A percentile compares a stretch with the other conserved stretches of the same genome.
Evolutionary conservation across 2,329 filamentous ascomycete genomes (phyloP).

Genomic region (Fusarium nygamai): DNA sequence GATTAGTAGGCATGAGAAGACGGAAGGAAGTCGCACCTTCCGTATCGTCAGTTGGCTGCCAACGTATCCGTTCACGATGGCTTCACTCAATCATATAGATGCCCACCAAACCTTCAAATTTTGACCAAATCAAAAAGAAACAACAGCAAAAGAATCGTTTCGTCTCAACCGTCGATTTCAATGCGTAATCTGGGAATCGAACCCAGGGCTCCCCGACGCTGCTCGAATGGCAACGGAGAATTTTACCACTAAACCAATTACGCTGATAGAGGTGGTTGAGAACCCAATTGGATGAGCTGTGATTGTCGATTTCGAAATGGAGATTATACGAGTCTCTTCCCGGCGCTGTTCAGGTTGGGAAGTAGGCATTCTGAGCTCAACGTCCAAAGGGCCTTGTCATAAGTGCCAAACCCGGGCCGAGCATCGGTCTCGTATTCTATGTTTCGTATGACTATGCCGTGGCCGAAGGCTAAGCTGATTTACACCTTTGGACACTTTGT

Average conservation of each 20-base stretch:
- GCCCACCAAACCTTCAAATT: too few relatives aligned
- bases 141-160: background rate
- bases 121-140: background rate
- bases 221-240: slow-evolving; percentile 15
- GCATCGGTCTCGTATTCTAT: background rate
- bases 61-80: background rate
- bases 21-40: background rate
- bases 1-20: accelerated
- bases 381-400: too few relatives aligned
- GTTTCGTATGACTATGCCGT: background rate
- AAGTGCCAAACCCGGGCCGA: background rate
- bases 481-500: background rate
- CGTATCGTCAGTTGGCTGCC: accelerated
- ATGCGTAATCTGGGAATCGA: slow-evolving; percentile 5
- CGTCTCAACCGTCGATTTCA: background rate
- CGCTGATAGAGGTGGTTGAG: background rate
- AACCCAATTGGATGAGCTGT: background rate
- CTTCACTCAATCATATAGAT: background rate
- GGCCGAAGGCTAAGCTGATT: background rate
- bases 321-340: accelerated
- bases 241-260: slow-evolving; percentile 23
- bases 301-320: accelerated
- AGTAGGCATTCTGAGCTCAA: too few relatives aligned
- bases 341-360: background rate
- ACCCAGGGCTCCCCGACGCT: slow-evolving; percentile 5